Base-by-base conservation (phyloP, 148 eudicot species). In the Arctostaphylos glauca region DNA sequence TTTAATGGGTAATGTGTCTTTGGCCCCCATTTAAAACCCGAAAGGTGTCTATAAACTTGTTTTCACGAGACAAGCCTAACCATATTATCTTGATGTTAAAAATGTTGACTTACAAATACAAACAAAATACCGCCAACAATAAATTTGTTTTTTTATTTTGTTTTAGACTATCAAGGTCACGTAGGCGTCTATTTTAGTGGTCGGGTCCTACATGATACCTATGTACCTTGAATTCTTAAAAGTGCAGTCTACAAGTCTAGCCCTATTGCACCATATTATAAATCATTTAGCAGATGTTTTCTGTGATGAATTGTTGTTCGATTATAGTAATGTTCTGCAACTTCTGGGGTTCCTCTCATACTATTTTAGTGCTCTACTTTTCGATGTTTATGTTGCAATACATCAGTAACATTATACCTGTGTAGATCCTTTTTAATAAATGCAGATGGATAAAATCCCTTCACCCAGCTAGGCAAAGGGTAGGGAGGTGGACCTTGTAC, bases 371-470 rank as follows among this genome's bases (percentile, higher is more conserved):
- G 14, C 23, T 68, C 78, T 46, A 46, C 14, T 50, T 31, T 48
- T 58, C 3, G 70, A 54, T 67, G 59, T 21, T 3, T 67, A 31
- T 31, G 38, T 55, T 15, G 44, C 16, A 44, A 6, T 84, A 49
- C 25, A 31, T n/a, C 75, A 80, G 54, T 47, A 41, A 23, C 7
- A 70, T 68, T 23, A 81, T 38, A 25, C 14, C 44, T 31, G 55
- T 2, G 5, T 48, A 58, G n/a, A n/a, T 72, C 44, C 62, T 8
- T 50, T 74, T 41, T 68, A 47, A 44, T 74, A 23, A 70, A 43
- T 84, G 85, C 87, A 94, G 98, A 89, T 96, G 99, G 99, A 76
- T 80, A 55, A 94, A 96, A 87, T 81, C 97, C 43, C 88, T 96
- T 88, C 90, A 90, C 84, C 99, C 99, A 44, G 85, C 91, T 4